phyloP scores from a whole-genome alignment of 768 basidiomycete genomes.

The Boletus coccyginus region DNA sequence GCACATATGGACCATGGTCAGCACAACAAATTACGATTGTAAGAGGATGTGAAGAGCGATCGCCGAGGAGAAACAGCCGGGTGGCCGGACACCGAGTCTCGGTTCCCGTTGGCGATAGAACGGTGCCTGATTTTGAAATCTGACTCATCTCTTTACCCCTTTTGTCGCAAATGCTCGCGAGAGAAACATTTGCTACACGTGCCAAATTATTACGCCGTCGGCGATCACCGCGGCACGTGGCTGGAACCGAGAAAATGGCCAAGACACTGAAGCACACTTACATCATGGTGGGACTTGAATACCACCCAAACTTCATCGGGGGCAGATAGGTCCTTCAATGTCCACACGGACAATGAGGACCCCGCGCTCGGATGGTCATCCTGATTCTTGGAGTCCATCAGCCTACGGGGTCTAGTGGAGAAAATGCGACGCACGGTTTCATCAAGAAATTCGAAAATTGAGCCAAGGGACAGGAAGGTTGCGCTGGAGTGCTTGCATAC shows the following conservation, averaged over 20 bases:
- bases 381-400: conserved; percentile 14
- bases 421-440: conserved; percentile 15
- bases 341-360: conserved; percentile 49
- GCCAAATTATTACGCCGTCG: background rate
- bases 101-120: conserved; percentile 3
- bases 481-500: conserved; percentile 24
- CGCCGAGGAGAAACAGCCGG: conserved; percentile 15
- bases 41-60: conserved; percentile 11
- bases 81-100: background rate
- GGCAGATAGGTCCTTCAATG: conserved; percentile 35
- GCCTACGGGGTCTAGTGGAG: background rate
- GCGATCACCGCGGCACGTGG: conserved; percentile 6
- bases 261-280: conserved; percentile 31
- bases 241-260: background rate
- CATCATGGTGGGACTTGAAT: conserved; percentile 60
- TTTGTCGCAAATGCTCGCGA: background rate
- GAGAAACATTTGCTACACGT: background rate
- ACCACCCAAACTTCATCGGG: conserved; percentile 51
- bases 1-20: conserved; percentile 7
- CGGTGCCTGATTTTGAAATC: conserved; percentile 20
- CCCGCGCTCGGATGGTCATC: conserved; percentile 1
- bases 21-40: conserved; percentile 13
- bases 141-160: conserved; percentile 17
- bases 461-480: conserved; percentile 23
- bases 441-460: conserved; percentile 24